Base-by-base conservation (phyloP, 805 yeast species). In the Ogataea allantospora region DNA sequence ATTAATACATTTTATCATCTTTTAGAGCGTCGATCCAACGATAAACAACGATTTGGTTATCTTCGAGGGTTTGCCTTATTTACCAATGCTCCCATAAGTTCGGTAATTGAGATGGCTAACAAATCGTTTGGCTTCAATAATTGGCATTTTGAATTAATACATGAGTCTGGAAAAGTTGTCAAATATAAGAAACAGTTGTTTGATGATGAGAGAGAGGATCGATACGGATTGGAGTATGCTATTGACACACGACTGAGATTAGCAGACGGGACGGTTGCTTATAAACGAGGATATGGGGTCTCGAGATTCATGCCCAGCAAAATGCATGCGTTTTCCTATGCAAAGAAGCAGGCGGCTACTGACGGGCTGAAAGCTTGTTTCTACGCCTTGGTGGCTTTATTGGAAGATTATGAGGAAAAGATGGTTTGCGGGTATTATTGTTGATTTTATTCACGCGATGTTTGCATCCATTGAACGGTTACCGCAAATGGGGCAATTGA, bases 51-150 rank as follows among this genome's bases (percentile, higher is more conserved):
- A 18, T 25, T 30, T 16, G 46, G 45, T 13, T 21, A 35, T 4
- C 18, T 18, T n/a, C 16, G 45, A 24, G 30, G 36, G 12, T 30
- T 23, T 18, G 38, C 37, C 27, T 36, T 47, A 30, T 53, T 51
- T 31, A 38, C 46, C 15, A 40, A 46, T 15, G 41, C 60, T 7
- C 47, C 57, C 5, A 23, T 51, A 17, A 26, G 38, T 14, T 43
- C 42, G 14, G 38, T 69, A 15, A 50, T 70, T 13, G 53, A 51
- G 7, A 38, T 66, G 17, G 75, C 77, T 0, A 77, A 77, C 46
- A 62, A 57, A n/a, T 55, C 66, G 7, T 75, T 73, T 59, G 81
- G 80, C 2, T 69, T 61, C 48, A 56, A 67, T 40, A 78, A 77
- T 22, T 77, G 82, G 82, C 59, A 66, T 4, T 63, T 70, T 2